Percentiles rank a stretch among this genome's conserved stretches.
Evolutionary conservation across 2,329 filamentous ascomycete genomes (phyloP).

Genomic region (Penicillium sp.): DNA sequence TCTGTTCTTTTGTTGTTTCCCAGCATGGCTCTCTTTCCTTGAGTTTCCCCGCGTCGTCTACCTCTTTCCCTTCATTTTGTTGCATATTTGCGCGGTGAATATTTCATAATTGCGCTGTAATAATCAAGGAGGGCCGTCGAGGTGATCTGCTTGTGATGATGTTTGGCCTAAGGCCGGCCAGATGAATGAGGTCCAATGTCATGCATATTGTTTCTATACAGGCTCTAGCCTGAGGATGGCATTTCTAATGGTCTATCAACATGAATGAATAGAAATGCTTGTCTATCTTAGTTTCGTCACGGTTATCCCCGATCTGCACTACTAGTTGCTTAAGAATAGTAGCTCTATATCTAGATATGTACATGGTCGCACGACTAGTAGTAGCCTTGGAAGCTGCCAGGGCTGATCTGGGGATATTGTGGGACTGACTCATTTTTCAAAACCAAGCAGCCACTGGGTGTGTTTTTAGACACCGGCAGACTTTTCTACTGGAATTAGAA

Average conservation of each 20-base stretch:
- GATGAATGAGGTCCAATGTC: conserved; percentile 38
- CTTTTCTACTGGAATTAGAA: too few relatives aligned
- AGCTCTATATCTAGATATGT: too few relatives aligned
- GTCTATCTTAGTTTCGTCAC: background rate
- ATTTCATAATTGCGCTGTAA: conserved; percentile 30
- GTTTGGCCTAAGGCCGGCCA: conserved; percentile 18
- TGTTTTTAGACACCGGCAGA: too few relatives aligned
- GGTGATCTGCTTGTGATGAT: conserved; percentile 15
- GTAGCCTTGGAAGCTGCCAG: too few relatives aligned
- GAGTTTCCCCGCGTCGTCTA: conserved; percentile 9
- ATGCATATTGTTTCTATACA: conserved; percentile 29
- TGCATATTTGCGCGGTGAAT: conserved; percentile 29
- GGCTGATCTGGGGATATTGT: too few relatives aligned
- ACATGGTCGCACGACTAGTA: too few relatives aligned
- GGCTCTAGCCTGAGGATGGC: background rate
- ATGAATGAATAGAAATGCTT: conserved; percentile 1
- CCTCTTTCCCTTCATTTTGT: conserved; percentile 18
- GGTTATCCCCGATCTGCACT: too few relatives aligned
- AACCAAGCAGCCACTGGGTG: too few relatives aligned
- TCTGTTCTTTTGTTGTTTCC: conserved; percentile 9
- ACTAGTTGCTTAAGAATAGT: too few relatives aligned
- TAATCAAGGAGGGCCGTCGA: conserved; percentile 17
- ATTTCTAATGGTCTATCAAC: background rate
- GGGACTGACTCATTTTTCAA: too few relatives aligned
- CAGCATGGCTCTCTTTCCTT: conserved; percentile 14